phyloP scores from a whole-genome alignment of 2,329 filamentous ascomycete species.

The Phialophora verrucosa region DNA sequence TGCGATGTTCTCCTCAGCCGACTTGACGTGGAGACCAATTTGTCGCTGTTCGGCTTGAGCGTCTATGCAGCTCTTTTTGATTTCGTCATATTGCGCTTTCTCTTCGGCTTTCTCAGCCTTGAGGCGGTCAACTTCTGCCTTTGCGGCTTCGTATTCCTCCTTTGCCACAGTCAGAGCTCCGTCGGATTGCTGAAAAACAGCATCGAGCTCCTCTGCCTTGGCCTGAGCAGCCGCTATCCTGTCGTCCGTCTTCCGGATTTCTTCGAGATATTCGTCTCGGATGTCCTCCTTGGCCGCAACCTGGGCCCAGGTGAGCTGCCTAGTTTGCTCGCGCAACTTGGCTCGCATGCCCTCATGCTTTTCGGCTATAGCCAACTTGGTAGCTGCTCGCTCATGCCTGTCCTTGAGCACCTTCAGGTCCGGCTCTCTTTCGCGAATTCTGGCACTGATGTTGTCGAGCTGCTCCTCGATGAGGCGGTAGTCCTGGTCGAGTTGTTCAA shows the following conservation, averaged over 20 bases:
- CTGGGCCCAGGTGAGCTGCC: constrained; percentile 84
- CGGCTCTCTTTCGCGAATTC: constrained; percentile 65
- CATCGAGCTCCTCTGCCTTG: constrained; percentile 53
- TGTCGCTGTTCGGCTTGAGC: constrained; percentile 69
- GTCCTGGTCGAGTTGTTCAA: constrained; percentile 89
- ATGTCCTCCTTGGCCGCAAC: constrained; percentile 75
- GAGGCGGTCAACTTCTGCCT: constrained; percentile 51
- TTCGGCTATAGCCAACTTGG: constrained; percentile 68
- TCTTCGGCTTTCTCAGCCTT: constrained; percentile 55
- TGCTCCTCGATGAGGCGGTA: constrained; percentile 83
- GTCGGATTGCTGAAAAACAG: constrained; percentile 51
- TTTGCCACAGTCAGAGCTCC: constrained; percentile 44
- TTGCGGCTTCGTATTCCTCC: constrained; percentile 52
- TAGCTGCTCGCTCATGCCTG: constrained; percentile 65
- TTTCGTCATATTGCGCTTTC: constrained; percentile 60
- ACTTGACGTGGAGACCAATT: constrained; percentile 52
- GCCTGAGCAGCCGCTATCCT: constrained; percentile 57
- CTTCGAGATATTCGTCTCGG: constrained; percentile 46
- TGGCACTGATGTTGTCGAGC: constrained; percentile 72
- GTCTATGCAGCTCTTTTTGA: constrained; percentile 60
- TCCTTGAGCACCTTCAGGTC: constrained; percentile 67
- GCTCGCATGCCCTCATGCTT: constrained; percentile 69
- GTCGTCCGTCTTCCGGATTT: constrained; percentile 48
- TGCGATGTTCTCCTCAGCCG: constrained; percentile 53
- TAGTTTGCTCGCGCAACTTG: constrained; percentile 63